These are phyloP conservation scores for Eremochloa ophiuroides DNA, from an alignment of 176 grass and related monocot species.

Conservation along the genomic window DNA sequence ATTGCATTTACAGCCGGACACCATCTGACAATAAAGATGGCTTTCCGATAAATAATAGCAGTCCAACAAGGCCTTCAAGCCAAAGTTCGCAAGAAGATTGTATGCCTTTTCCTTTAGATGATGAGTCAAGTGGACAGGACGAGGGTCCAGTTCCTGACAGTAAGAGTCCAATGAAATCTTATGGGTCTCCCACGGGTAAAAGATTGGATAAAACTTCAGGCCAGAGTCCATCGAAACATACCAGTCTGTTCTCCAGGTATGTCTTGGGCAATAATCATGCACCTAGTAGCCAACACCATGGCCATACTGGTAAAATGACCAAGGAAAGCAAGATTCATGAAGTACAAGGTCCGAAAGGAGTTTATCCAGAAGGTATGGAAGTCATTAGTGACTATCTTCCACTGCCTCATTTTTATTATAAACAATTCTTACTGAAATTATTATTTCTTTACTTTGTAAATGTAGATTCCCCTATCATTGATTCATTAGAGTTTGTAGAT, in stretches of 20 bases:
- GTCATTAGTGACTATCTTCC: slow-evolving; percentile 30
- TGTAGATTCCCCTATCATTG: slow-evolving; percentile 68
- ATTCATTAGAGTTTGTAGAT: slow-evolving; percentile 98
- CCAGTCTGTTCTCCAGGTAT: slow-evolving; percentile 56
- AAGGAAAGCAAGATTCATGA: slow-evolving; percentile 45
- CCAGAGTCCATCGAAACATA: slow-evolving; percentile 60
- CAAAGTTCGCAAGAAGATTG: slow-evolving; percentile 86
- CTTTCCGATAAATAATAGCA: slow-evolving; percentile 43
- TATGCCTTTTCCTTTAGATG: slow-evolving; percentile 89
- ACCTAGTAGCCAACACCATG: slow-evolving; percentile 30
- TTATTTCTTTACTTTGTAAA: slow-evolving; percentile 45
- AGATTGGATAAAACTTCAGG: slow-evolving; percentile 53
- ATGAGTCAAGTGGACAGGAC: slow-evolving; percentile 60
- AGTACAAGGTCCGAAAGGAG: slow-evolving; percentile 15
- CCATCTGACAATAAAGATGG: slow-evolving; percentile 49
- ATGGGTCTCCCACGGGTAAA: slow-evolving; percentile 42
- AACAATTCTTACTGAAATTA: slow-evolving; percentile 36
- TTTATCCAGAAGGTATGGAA: slow-evolving; percentile 55
- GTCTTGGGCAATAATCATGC: slow-evolving; percentile 41
- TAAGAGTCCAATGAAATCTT: slow-evolving; percentile 41
- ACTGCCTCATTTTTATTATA: slow-evolving; percentile 9
- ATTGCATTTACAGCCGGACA: slow-evolving; percentile 36
- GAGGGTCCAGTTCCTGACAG: slow-evolving; percentile 36
- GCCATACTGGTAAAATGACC: slow-evolving; percentile 36
- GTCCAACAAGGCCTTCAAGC: slow-evolving; percentile 43